Conservation (phyloP, 805 yeast genomes). For the Lipomyces yamanashiensis region DNA sequence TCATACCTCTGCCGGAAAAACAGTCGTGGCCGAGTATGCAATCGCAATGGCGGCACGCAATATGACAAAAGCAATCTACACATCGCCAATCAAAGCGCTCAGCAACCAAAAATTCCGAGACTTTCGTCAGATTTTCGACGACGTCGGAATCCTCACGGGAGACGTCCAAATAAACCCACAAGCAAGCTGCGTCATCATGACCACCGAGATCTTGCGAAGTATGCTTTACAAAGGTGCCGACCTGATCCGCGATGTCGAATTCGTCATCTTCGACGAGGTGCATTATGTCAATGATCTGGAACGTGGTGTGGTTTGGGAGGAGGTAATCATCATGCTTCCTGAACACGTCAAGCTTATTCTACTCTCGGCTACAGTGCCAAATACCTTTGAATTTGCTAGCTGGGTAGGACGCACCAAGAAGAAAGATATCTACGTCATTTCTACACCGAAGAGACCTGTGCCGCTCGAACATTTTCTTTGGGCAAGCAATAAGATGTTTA, state of each 20-base stretch:
- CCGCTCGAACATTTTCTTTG: conserved; percentile 87
- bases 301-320: conserved; percentile 99
- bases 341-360: conserved; percentile 92
- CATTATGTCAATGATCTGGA: conserved; percentile 97
- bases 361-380: conserved; percentile 97
- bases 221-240: conserved; percentile 98
- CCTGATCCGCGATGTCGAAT: conserved; percentile 93
- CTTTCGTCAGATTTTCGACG: conserved; percentile 78
- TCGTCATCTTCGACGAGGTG: conserved; percentile 96
- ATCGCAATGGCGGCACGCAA: conserved; percentile 95
- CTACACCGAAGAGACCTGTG: conserved; percentile 95
- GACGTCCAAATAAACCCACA: conserved; percentile 98
- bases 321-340: conserved; percentile 95
- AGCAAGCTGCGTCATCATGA: conserved; percentile 95
- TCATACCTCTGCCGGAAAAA: conserved; percentile 97
- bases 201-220: conserved; percentile 92
- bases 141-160: conserved; percentile 94
- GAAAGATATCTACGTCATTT: conserved; percentile 92
- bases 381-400: conserved; percentile 94
- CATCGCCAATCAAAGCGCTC: conserved; percentile 92
- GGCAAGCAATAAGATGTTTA: conserved; percentile 75
- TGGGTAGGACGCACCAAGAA: conserved; percentile 99
- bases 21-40: conserved; percentile 98
- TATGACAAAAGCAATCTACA: conserved; percentile 95
- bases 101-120: conserved; percentile 91